Evolutionary conservation across 2,329 filamentous ascomycete species (phyloP).

Genomic region (Xylariaceae sp.): DNA sequence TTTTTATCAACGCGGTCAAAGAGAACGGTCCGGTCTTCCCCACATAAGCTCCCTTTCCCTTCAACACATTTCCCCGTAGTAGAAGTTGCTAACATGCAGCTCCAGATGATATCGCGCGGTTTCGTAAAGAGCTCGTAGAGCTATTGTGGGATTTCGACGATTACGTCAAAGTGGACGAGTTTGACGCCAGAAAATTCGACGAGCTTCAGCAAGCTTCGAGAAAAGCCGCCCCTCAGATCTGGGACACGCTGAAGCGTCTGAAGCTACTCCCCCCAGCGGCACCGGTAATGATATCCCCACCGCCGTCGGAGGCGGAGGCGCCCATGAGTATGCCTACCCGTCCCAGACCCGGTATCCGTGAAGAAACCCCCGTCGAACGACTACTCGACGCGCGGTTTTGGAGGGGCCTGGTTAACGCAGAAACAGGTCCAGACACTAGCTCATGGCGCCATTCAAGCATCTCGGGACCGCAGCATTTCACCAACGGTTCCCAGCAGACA

Average conservation of each 20-base stretch:
- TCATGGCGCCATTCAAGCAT: slow-evolving; percentile 14
- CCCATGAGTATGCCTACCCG: slow-evolving; percentile 25
- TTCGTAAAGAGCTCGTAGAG: slow-evolving; percentile 44
- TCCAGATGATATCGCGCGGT: slow-evolving; percentile 46
- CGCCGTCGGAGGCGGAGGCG: slow-evolving; percentile 17
- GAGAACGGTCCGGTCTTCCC: slow-evolving; percentile 45
- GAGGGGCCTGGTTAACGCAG: slow-evolving; percentile 24
- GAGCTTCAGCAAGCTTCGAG: slow-evolving; percentile 45
- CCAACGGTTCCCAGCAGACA: slow-evolving; percentile 24
- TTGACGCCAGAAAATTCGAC: slow-evolving; percentile 46
- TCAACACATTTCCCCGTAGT: not conserved
- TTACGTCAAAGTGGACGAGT: slow-evolving; percentile 44
- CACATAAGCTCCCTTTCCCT: not conserved
- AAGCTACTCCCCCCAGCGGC: slow-evolving; percentile 38
- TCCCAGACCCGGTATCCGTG: slow-evolving; percentile 18
- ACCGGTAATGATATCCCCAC: slow-evolving; percentile 15
- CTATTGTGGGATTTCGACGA: slow-evolving; percentile 55
- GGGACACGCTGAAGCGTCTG: slow-evolving; percentile 49
- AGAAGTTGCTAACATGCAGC: slow-evolving; percentile 7
- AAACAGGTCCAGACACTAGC: slow-evolving; percentile 25
- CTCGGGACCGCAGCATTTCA: slow-evolving; percentile 11
- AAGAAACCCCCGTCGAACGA: slow-evolving; percentile 25
- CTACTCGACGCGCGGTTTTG: slow-evolving; percentile 22
- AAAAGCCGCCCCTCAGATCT: slow-evolving; percentile 44
- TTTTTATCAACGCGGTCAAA: slow-evolving; percentile 48